Evolutionary conservation across 192 early-diverging fungal genomes (phyloP), one percentile per base, ranked within the genome.

Genomic region (Backusella tuberculispora): DNA sequence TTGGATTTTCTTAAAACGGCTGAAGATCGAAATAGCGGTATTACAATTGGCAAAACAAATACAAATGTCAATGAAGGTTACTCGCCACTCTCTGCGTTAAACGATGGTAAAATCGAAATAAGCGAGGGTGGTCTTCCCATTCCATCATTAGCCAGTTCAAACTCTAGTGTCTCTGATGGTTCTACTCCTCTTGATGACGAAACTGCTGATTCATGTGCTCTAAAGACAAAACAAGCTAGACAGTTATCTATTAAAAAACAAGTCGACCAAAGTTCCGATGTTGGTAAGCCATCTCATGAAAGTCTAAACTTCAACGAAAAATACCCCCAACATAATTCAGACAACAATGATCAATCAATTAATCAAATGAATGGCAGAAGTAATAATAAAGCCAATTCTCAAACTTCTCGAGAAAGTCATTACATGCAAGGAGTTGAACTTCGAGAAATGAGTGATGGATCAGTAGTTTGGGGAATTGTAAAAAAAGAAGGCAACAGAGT

Each of bases 371-470:
- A 21, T 24, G 12, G 19, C 9, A 56, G 21, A 53, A 53, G 21
- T 8, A 19, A 53, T 17, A 53, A 21, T 56, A 56, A n/a, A 56
- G 9, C 21, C 21, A 21, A 21, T 43, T 43, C 38, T 26, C 24
- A 34, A 69, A 2, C 67, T 46, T 69, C n/a, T 15, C n/a, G 70
- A 41, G 29, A 56, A 38, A 38, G n/a, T n/a, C 37, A 72, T 50
- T 67, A 47, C 10, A n/a, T 81, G 24, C 67, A 76, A 50, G 80
- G 80, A 6, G 47, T 81, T 42, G 80, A 81, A 66, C 50, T 81
- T 37, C 80, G 80, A 21, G 80, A 81, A 70, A 76, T 76, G 71
- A 81, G 80, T 56, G 80, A 81, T 43, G 80, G 80, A 34, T 65
- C 75, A 3, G 72, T 81, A 8, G 63, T 74, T 43, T 81, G 76